Conservation (phyloP, 2,329 filamentous ascomycete species). For the Xylariaceae sp. region DNA sequence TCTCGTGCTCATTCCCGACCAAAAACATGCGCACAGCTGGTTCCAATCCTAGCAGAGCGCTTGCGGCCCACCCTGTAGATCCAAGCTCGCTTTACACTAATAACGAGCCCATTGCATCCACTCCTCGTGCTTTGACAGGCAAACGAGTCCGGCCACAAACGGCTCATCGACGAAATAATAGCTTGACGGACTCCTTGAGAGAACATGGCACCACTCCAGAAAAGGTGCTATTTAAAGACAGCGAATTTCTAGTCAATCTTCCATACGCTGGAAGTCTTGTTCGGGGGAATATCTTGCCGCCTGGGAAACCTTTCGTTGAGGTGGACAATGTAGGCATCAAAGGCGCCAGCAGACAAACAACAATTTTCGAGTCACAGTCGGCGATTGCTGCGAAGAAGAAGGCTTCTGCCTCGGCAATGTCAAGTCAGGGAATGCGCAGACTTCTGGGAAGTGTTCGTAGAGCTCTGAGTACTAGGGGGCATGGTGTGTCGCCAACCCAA, state of each 20-base stretch:
- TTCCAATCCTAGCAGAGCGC: conserved; percentile 37
- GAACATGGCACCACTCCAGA: conserved; percentile 55
- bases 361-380: conserved; percentile 43
- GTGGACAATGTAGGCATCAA: conserved; percentile 50
- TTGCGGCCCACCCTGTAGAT: conserved; percentile 55
- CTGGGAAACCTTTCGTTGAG: conserved; percentile 76
- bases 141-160: conserved; percentile 55
- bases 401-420: conserved; percentile 53
- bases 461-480: conserved; percentile 63
- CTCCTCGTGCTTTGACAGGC: conserved; percentile 54
- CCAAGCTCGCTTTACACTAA: conserved; percentile 45
- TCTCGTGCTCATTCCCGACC: conserved; percentile 61
- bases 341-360: conserved; percentile 50
- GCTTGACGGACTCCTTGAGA: conserved; percentile 78
- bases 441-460: conserved; percentile 82
- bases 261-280: conserved; percentile 81
- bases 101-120: conserved; percentile 51
- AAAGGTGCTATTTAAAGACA: conserved; percentile 48
- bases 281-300: conserved; percentile 78
- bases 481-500: conserved; percentile 41
- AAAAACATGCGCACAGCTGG: conserved; percentile 43
- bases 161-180: conserved; percentile 79
- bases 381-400: conserved; percentile 39
- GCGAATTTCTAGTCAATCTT: conserved; percentile 57
- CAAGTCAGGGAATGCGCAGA: conserved; percentile 74